A percentile compares a stretch with the other conserved stretches of the same genome.
Evolutionary conservation across 1,284 basidiomycete genomes (phyloP).

Genomic region (Porodaedalea pini): DNA sequence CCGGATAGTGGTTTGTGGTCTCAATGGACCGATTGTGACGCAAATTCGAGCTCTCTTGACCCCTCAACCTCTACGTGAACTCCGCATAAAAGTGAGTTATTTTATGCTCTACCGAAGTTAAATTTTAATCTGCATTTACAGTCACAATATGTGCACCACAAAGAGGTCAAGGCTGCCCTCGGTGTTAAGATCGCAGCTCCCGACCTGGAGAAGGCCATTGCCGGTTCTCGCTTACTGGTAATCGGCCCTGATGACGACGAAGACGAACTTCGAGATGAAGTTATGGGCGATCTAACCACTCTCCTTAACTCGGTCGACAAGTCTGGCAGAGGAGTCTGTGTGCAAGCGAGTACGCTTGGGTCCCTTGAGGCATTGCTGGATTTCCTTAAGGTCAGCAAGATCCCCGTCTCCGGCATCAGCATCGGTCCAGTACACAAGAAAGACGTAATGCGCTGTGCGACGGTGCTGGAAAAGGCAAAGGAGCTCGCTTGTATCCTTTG

Average conservation of each 20-base stretch:
- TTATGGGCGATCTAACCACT: slow-evolving; percentile 94
- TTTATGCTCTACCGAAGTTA: slow-evolving; percentile 3
- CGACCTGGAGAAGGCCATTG: slow-evolving; percentile 98
- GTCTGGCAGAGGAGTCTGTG: slow-evolving; percentile 93
- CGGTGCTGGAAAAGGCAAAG: slow-evolving; percentile 95
- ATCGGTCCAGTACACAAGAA: slow-evolving; percentile 98
- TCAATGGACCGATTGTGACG: slow-evolving; percentile 97
- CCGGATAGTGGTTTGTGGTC: slow-evolving; percentile 93
- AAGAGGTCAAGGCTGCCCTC: slow-evolving; percentile 95
- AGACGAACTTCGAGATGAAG: slow-evolving; percentile 90
- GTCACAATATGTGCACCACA: slow-evolving; percentile 97
- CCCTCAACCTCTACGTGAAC: slow-evolving; percentile 93
- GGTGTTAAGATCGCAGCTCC: slow-evolving; percentile 97
- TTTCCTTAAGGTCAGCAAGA: slow-evolving; percentile 94
- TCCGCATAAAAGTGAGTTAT: slow-evolving; percentile 85
- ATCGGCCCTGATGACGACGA: slow-evolving; percentile 94
- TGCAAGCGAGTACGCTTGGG: slow-evolving; percentile 96
- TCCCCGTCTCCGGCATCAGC: slow-evolving; percentile 96
- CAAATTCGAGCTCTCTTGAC: slow-evolving; percentile 93
- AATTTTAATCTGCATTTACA: slow-evolving; percentile 31
- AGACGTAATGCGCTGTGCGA: slow-evolving; percentile 89
- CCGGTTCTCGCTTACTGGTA: slow-evolving; percentile 92
- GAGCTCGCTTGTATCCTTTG: slow-evolving; percentile 95
- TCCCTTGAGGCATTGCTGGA: slow-evolving; percentile 96
- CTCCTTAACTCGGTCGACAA: slow-evolving; percentile 92